These are phyloP conservation scores for Paracoccidioides brasiliensis DNA, from an alignment of 2,329 filamentous ascomycete species.

Conservation along the genomic window DNA sequence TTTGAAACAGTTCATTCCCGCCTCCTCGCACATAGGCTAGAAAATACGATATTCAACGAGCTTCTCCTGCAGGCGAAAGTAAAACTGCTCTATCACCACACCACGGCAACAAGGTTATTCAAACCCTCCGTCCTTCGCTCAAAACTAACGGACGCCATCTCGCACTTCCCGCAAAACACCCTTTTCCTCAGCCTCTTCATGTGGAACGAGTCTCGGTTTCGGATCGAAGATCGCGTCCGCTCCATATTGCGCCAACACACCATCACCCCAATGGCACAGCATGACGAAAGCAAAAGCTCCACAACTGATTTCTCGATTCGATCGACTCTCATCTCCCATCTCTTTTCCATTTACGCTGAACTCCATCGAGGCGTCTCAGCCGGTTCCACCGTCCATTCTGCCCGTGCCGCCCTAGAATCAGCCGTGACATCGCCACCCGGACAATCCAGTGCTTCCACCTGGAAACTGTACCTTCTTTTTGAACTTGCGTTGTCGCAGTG, in stretches of 20 bases:
- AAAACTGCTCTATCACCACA: conserved; percentile 53
- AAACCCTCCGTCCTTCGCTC: conserved; percentile 53
- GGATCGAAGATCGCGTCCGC: conserved; percentile 66
- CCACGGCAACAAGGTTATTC: conserved; percentile 49
- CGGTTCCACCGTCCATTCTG: conserved; percentile 38
- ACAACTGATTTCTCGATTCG: conserved; percentile 5
- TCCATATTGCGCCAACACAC: conserved; percentile 41
- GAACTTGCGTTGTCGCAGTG: conserved; percentile 30
- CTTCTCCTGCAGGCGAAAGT: conserved; percentile 55
- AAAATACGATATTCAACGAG: conserved; percentile 37
- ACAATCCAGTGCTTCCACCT: conserved; percentile 33
- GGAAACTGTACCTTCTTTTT: conserved; percentile 41
- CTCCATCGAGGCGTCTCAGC: conserved; percentile 31
- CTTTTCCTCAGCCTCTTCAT: conserved; percentile 59
- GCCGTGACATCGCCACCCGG: conserved; percentile 30
- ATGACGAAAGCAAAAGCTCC: conserved; percentile 13
- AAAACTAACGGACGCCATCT: conserved; percentile 48
- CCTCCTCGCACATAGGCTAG: conserved; percentile 28
- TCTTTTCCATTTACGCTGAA: conserved; percentile 45
- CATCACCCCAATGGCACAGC: conserved; percentile 14
- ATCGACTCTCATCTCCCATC: conserved; percentile 26
- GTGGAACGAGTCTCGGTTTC: conserved; percentile 59
- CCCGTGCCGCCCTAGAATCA: conserved; percentile 43
- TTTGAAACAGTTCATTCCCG: conserved; percentile 33
- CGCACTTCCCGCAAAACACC: conserved; percentile 59